These are phyloP conservation scores for Quercus bicolor DNA, from an alignment of 306 rosid species.

Conservation along the genomic window DNA sequence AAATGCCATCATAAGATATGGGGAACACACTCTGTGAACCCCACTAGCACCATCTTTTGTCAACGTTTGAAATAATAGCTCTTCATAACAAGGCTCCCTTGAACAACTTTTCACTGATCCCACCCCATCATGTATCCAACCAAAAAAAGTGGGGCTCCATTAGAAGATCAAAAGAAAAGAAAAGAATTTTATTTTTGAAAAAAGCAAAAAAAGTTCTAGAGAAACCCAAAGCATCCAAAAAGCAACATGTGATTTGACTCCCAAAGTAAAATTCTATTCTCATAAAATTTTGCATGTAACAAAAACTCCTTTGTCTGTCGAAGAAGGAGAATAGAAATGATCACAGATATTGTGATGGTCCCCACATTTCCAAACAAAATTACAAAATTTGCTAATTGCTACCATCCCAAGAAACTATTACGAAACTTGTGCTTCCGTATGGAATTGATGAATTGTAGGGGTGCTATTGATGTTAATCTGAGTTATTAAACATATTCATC, in stretches of 20 bases:
- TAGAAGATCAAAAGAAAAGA: conserved; percentile 10
- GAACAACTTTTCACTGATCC: conserved; percentile 25
- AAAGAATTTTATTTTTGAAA: conserved; percentile 21
- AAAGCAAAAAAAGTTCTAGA: conserved; percentile 30
- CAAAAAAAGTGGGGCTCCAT: conserved; percentile 12
- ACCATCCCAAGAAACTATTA: too few species aligned
- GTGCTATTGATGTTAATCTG: too few species aligned
- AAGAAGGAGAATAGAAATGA: background rate
- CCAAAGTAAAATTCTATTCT: conserved; percentile 23
- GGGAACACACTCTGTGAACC: background rate
- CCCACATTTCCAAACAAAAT: too few species aligned
- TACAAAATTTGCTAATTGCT: too few species aligned
- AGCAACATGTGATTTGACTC: conserved; percentile 31
- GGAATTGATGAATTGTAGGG: fast-evolving
- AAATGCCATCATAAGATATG: background rate
- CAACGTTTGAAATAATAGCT: conserved; percentile 1
- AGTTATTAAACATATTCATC: too few species aligned
- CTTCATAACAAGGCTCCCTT: conserved; percentile 22
- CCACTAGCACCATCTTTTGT: conserved; percentile 14
- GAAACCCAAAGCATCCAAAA: conserved; percentile 54
- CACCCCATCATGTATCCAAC: conserved; percentile 1
- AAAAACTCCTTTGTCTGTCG: conserved; percentile 24
- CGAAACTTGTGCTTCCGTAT: too few species aligned
- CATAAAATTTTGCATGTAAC: conserved; percentile 18
- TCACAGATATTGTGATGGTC: too few species aligned